Evolutionary conservation across 441 rosid genomes (phyloP).

Genomic region (Eruca vesicaria): DNA sequence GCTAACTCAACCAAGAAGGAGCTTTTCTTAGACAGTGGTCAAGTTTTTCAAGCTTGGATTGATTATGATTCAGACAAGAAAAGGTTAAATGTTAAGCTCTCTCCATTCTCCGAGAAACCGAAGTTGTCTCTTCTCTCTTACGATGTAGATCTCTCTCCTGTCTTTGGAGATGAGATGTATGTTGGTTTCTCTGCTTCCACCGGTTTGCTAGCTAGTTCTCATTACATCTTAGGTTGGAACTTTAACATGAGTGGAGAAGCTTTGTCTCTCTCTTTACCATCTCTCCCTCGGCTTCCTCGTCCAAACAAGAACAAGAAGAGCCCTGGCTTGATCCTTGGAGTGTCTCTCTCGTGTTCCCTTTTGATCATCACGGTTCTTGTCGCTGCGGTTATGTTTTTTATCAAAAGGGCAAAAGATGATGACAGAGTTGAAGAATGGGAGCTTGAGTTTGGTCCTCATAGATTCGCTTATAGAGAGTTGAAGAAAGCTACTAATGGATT

Average conservation of each 20-base stretch:
- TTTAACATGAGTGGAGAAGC: slow-evolving; percentile 67
- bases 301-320: slow-evolving; percentile 38
- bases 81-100: slow-evolving; percentile 57
- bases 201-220: slow-evolving; percentile 70
- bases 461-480: slow-evolving; percentile 68
- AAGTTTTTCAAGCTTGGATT: slow-evolving; percentile 67
- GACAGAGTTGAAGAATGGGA: slow-evolving; percentile 78
- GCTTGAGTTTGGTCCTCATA: slow-evolving; percentile 76
- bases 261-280: slow-evolving; percentile 46
- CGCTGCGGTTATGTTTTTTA: slow-evolving; percentile 30
- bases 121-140: slow-evolving; percentile 49
- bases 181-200: slow-evolving; percentile 89
- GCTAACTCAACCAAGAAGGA: slow-evolving; percentile 37
- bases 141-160: slow-evolving; percentile 51
- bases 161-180: slow-evolving; percentile 59
- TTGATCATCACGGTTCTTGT: slow-evolving; percentile 33
- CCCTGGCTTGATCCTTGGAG: slow-evolving; percentile 41
- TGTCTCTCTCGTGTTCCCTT: slow-evolving; percentile 41
- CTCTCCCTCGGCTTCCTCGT: slow-evolving; percentile 57
- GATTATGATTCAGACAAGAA: slow-evolving; percentile 67
- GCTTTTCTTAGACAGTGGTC: slow-evolving; percentile 52
- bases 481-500: slow-evolving; percentile 78
- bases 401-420: slow-evolving; percentile 45
- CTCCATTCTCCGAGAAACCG: slow-evolving; percentile 65
- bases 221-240: slow-evolving; percentile 85